These are phyloP conservation scores for Acephala macrosclerotiorum DNA, from an alignment of 2,329 filamentous ascomycete genomes.

Conservation along the genomic window DNA sequence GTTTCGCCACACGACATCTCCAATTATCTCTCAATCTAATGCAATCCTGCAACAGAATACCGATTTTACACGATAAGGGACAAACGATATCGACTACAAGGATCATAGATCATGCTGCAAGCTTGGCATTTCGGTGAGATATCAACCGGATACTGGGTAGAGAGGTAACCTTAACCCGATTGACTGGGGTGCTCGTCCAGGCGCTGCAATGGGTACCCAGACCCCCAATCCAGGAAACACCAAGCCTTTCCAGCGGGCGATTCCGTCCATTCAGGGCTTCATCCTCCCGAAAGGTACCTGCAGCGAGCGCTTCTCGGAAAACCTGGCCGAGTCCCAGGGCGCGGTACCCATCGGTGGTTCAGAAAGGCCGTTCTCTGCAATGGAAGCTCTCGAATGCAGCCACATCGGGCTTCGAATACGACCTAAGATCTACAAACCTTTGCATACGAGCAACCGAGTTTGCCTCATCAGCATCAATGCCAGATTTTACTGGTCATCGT, in stretches of 20 bases:
- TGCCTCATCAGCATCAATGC: constrained; percentile 4
- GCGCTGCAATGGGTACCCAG: not conserved
- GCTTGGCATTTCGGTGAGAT: not conserved
- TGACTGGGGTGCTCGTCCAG: constrained; percentile 15
- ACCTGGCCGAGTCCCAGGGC: constrained; percentile 21
- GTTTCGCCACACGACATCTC: constrained; percentile 7
- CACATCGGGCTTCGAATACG: constrained; percentile 14
- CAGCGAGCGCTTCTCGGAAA: constrained; percentile 15
- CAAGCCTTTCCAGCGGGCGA: constrained; percentile 2
- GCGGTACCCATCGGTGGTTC: not conserved
- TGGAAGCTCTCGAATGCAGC: constrained; percentile 10
- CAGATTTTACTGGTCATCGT: not conserved
- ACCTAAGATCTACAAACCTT: not conserved
- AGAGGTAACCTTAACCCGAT: not conserved
- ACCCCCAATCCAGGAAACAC: constrained; percentile 8
- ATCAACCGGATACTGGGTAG: constrained; percentile 4
- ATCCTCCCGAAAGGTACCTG: constrained; percentile 16
- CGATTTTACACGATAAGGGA: not conserved
- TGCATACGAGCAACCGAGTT: not conserved
- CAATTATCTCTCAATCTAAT: not conserved
- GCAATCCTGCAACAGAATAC: not conserved
- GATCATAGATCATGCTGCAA: not conserved
- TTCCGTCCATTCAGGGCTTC: constrained; percentile 10
- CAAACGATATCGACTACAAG: not conserved
- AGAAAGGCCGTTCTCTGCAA: not conserved